A percentile compares a stretch with the other conserved stretches of the same genome.
These are phyloP conservation scores for Alternaria triticimaculans DNA, from an alignment of 2,329 filamentous ascomycete genomes.

Conservation along the genomic window DNA sequence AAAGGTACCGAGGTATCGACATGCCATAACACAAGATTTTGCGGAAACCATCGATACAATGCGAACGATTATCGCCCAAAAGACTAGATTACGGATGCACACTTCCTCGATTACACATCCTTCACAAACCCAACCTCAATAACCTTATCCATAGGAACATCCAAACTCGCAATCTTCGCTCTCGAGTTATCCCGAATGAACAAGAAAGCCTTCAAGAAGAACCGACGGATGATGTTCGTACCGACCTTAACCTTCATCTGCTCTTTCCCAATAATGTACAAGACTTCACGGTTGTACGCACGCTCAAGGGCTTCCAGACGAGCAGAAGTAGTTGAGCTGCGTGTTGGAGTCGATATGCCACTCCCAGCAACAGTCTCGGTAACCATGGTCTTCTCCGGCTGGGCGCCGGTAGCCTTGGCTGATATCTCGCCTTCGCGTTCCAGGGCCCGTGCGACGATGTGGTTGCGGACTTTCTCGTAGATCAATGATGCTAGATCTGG, in stretches of 20 bases:
- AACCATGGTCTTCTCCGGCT: neutral
- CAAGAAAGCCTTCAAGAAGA: slow-evolving; percentile 63
- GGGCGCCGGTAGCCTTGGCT: slow-evolving; percentile 5
- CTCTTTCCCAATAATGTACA: slow-evolving; percentile 64
- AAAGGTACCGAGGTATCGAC: neutral
- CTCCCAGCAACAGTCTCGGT: slow-evolving; percentile 6
- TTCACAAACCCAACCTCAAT: slow-evolving; percentile 75
- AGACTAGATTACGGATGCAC: neutral
- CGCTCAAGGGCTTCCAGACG: slow-evolving; percentile 48
- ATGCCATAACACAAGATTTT: too few relatives aligned
- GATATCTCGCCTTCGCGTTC: slow-evolving; percentile 35
- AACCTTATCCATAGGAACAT: slow-evolving; percentile 65
- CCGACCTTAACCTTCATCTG: slow-evolving; percentile 49
- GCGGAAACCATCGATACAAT: neutral
- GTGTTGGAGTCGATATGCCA: slow-evolving; percentile 18
- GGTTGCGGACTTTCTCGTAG: slow-evolving; percentile 62
- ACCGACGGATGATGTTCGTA: slow-evolving; percentile 53
- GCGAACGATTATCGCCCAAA: neutral
- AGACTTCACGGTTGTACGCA: slow-evolving; percentile 56
- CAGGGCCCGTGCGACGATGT: slow-evolving; percentile 38
- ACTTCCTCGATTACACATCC: slow-evolving; percentile 58
- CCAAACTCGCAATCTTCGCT: slow-evolving; percentile 69
- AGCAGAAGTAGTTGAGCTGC: slow-evolving; percentile 30
- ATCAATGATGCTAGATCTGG: slow-evolving; percentile 64
- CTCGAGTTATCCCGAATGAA: slow-evolving; percentile 71